phyloP scores from a whole-genome alignment of 2,329 filamentous ascomycete genomes.

The Neonectria faginata region DNA sequence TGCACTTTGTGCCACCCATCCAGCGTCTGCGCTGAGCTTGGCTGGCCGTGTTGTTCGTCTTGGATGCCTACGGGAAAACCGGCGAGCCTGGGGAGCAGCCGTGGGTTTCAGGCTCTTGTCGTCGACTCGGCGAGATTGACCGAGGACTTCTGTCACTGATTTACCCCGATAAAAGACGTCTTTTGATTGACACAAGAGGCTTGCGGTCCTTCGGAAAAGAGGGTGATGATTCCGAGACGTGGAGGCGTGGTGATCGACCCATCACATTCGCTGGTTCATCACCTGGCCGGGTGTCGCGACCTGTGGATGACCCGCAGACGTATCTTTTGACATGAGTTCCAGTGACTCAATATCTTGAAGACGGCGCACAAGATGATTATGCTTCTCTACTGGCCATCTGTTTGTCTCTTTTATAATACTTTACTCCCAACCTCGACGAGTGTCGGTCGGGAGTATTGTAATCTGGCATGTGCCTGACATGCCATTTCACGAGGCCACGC shows the following conservation, averaged over 20 bases:
- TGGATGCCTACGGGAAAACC: neutral
- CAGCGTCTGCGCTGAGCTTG: conserved; percentile 16
- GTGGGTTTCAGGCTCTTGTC: conserved; percentile 13
- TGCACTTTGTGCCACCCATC: conserved; percentile 40
- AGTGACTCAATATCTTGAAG: neutral
- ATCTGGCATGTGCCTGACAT: neutral
- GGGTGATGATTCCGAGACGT: neutral
- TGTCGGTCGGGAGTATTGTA: neutral
- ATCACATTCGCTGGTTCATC: neutral
- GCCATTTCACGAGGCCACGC: neutral
- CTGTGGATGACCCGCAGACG: neutral
- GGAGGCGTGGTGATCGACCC: neutral
- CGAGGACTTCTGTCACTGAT: too few species aligned
- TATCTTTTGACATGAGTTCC: neutral
- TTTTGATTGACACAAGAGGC: neutral
- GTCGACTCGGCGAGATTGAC: neutral
- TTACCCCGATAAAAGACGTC: too few species aligned
- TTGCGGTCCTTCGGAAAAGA: neutral
- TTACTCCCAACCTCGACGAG: neutral
- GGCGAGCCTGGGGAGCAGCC: conserved; percentile 3
- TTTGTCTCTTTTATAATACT: neutral
- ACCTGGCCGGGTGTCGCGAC: neutral
- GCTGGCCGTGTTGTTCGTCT: conserved; percentile 23
- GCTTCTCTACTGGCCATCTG: neutral
- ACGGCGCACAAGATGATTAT: neutral